A percentile compares a stretch with the other conserved stretches of the same genome.
Evolutionary conservation across 257 asterid genomes (phyloP).

Genomic region (Nicotiana paniculata): DNA sequence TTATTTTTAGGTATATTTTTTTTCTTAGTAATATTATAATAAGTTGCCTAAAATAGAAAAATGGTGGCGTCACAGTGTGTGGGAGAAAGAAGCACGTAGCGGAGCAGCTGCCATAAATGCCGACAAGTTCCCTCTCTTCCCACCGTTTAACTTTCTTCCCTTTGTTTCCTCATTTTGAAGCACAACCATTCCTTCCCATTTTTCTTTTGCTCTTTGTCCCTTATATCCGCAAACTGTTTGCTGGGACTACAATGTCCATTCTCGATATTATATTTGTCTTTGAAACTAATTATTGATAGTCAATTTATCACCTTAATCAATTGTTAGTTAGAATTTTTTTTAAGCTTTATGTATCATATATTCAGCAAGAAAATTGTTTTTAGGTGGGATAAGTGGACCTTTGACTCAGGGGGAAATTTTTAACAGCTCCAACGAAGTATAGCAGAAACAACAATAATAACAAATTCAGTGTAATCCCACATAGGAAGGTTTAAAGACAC

Average conservation of each 20-base stretch:
- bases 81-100: slow-evolving; percentile 17
- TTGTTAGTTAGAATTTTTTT: too few relatives aligned
- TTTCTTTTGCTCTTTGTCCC: background rate
- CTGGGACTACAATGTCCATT: background rate
- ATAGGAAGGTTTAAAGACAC: too few relatives aligned
- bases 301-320: too few relatives aligned
- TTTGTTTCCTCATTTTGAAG: slow-evolving; percentile 18
- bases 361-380: too few relatives aligned
- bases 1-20: background rate
- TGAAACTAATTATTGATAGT: background rate
- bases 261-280: slow-evolving; percentile 1
- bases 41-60: background rate
- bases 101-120: slow-evolving; percentile 18
- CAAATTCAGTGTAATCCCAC: too few relatives aligned
- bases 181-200: background rate
- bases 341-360: too few relatives aligned
- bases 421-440: too few relatives aligned
- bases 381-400: too few relatives aligned
- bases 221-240: background rate
- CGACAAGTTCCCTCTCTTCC: slow-evolving; percentile 29
- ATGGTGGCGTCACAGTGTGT: slow-evolving; percentile 6
- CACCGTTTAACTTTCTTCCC: background rate
- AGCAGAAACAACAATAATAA: too few relatives aligned
- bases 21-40: background rate
- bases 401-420: too few relatives aligned